Evolutionary conservation across 2,329 filamentous ascomycete genomes (phyloP), one percentile per base, ranked within the genome.

Genomic region (Claviceps sp.): DNA sequence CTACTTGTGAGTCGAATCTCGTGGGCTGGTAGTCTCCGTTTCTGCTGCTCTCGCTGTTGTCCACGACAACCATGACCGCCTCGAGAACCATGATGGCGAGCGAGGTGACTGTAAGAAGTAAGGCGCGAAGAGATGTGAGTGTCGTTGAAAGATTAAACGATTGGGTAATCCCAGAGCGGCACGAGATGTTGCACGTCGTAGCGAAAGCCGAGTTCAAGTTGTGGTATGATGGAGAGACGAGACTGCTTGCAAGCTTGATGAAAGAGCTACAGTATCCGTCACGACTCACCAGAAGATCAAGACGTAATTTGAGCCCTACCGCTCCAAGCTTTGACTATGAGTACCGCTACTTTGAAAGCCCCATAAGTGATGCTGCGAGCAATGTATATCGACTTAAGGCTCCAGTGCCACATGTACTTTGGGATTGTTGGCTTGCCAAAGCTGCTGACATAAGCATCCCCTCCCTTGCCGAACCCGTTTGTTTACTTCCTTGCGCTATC

Each of bases 61-160:
- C 93, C 65, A 97, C 89, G 78, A 97, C 84, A 70, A 98, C 88
- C 90, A 98, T 97, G 57, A 95, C 94, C 74, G 93, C 94, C 83
- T 98, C 93, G 72, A 98, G 84, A 73, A 85, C 87, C 93, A 98
- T 98, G 66, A 78, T 90, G 82, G 69, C 72, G 69, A 69, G 69
- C 72, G 69, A 69, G 69, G 62, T 58, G 56, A 56, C 55, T 5
- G 13, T 11, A 4, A 4, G 7, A 42, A 39, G 14, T 11, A 24
- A 11, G 6, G 44, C 34, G 24, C 46, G 8, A 26, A 16, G 16
- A 38, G 22, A 44, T 5, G 47, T 48, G 38, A 8, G 13, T 5
- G 13, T 34, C 19, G 19, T 44, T 16, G 11, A 10, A 1, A 13
- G 14, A 2, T 4, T 7, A 5, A 11, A 37, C 24, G 5, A n/a